Base-by-base conservation (phyloP, 495 filamentous ascomycete species). In the Xylona heveae region DNA sequence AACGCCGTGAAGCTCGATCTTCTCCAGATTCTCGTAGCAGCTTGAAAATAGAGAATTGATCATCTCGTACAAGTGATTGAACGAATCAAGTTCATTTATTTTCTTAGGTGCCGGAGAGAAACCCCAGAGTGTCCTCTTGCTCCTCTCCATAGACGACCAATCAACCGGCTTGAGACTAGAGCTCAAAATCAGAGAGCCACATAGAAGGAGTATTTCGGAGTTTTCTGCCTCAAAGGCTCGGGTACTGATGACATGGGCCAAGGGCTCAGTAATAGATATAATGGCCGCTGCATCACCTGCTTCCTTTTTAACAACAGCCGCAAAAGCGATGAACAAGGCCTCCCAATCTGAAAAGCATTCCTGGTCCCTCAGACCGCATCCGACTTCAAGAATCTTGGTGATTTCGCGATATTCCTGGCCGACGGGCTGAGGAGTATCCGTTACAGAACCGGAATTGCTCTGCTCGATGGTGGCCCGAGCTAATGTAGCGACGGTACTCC, bases 361-460 rank as follows among this genome's bases (percentile, higher is more conserved):
- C 1, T 54, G 52, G 2, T 47, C 49, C 27, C 23, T 7, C 13
- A 62, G 63, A 4, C 48, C 52, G 36, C 73, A 45, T 6, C 77
- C 79, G 28, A 64, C 52, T 31, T 73, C 63, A 1, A 90, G 58
- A 21, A 83, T 58, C 27, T 61, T 72, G 25, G 68, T 59, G 15
- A 70, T 53, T 24, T 80, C 73, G n/a, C 71, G 68, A 36, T 76
- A 83, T 24, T 80, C 72, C 20, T 63, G 47, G 1, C 62, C 62
- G 14, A 59, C 35, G 6, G 42, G 43, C 30, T 45, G 28, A 39
- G 34, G 31, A 15, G 34, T 26, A 36, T 47, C 37, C n/a, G n/a
- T n/a, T n/a, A n/a, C n/a, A n/a, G n/a, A n/a, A n/a, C n/a, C n/a
- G n/a, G n/a, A n/a, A n/a, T n/a, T n/a, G n/a, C n/a, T n/a, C n/a